Base-by-base conservation (phyloP, 225 moss, liverwort and hornwort species). In the Polytrichum formosum region DNA sequence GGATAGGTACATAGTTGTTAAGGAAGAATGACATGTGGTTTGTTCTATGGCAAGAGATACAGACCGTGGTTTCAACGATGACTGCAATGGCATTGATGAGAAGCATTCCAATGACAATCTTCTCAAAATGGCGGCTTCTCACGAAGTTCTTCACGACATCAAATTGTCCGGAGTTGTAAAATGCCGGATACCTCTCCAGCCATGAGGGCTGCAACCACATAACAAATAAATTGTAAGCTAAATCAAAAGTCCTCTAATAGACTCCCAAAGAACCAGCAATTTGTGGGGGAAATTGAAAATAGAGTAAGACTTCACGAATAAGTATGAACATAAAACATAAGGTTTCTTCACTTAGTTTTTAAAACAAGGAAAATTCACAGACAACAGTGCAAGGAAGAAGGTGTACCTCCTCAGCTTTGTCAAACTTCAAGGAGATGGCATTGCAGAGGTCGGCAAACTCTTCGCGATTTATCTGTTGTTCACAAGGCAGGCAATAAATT, bases 391-490 rank as follows among this genome's bases (percentile, higher is more conserved):
- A 1, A 16, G 46, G 46, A 46, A 46, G 13, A 46, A 13, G 63
- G 35, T 29, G 5, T 83, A 94, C 94, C 85, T 84, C 88, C 20
- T 94, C 94, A 56, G 82, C 86, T 88, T 91, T 98, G 56, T 98
- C 98, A 26, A 92, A 98, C 80, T 92, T 88, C 54, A 98, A 82
- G 25, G 92, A 90, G 29, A 98, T 94, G 58, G 98, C 98, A 64
- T 25, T 68, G 75, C 94, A 94, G 35, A 98, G 90, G 69, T 98
- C 98, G 8, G 81, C 68, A 76, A 98, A 98, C 75, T 98, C 94
- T 30, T 22, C 80, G 63, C 77, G 81, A 72, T 85, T 92, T 60
- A 98, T 92, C 93, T 89, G 81, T 55, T 46, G 16, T 35, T 56
- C 68, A 65, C 10, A 75, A 74, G 66, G 21, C 21, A 26, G 22